Conservation (phyloP, 192 early-diverging fungal genomes). For the Haplosporangium gracile region DNA sequence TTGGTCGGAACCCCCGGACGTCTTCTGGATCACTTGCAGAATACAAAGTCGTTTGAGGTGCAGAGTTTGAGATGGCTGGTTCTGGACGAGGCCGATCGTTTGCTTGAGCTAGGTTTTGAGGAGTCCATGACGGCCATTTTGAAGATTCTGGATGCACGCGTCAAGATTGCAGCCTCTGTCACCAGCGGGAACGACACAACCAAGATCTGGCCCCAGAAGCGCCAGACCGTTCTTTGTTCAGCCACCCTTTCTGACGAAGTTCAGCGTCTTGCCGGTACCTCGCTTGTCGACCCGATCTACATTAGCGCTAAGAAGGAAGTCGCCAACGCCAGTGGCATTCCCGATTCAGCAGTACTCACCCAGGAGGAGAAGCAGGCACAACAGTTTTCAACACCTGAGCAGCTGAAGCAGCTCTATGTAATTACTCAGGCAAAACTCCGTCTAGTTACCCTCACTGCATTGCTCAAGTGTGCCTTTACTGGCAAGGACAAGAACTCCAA, state of each 20-base stretch:
- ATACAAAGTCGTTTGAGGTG: slow-evolving; percentile 86
- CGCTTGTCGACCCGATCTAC: slow-evolving; percentile 83
- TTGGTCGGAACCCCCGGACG: slow-evolving; percentile 97
- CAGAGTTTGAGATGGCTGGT: slow-evolving; percentile 95
- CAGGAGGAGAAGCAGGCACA: slow-evolving; percentile 51
- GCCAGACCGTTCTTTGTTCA: slow-evolving; percentile 89
- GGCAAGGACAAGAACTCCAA: slow-evolving; percentile 27
- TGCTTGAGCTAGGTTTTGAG: slow-evolving; percentile 95
- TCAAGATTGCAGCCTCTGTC: slow-evolving; percentile 28
- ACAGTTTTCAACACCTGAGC: slow-evolving; percentile 82
- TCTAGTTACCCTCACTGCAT: slow-evolving; percentile 84
- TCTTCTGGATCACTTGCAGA: slow-evolving; percentile 88
- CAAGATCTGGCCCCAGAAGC: slow-evolving; percentile 69
- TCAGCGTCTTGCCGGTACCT: slow-evolving; percentile 81
- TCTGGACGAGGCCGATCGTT: slow-evolving; percentile 96
- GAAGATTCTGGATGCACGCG: slow-evolving; percentile 70
- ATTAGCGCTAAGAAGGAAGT: slow-evolving; percentile 73
- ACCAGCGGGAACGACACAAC: slow-evolving; percentile 52
- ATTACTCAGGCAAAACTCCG: slow-evolving; percentile 93
- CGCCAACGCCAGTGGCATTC: slow-evolving; percentile 48
- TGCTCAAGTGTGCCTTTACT: slow-evolving; percentile 71
- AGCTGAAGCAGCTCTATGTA: slow-evolving; percentile 89
- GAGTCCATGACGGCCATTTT: slow-evolving; percentile 81
- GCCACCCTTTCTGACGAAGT: slow-evolving; percentile 93
- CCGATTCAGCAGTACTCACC: slow-evolving; percentile 46